Base-by-base conservation (phyloP, 148 eudicot species). In the Vaccinium corymbosum region DNA sequence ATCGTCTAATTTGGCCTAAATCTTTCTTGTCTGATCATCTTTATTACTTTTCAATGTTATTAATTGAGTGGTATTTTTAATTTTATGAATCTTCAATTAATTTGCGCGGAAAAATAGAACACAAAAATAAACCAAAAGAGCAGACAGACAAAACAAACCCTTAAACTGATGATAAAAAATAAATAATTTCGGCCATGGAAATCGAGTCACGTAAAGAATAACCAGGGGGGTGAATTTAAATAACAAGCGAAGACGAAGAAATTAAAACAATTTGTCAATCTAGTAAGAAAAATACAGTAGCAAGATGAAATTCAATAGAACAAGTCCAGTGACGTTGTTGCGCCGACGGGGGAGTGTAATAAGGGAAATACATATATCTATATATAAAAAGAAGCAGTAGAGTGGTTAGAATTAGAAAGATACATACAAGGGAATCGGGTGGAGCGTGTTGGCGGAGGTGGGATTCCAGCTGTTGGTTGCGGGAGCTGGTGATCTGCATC, bases 401-500 rank as follows among this genome's bases (percentile, higher is more conserved):
- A 53, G 57, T 11, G 0, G 57, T 11, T 53, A 53, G 11, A 11
- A 15, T 42, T 42, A 12, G 61, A 15, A 4, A 27, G 17, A 56
- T 27, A 74, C 76, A 20, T 84, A 95, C 98, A 82, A 84, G 85
- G 51, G 98, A 68, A 59, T 95, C 98, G 83, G 97, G 94, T 29
- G 95, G 94, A 70, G 97, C 90, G 52, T 88, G 87, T 38, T 83
- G 88, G 76, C 98, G 98, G 84, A 95, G 98, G 25, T 92, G 91
- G 32, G 94, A 88, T 83, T 95, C 98, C 79, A 95, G 97, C 68
- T 92, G 89, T 14, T 90, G 90, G 42, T 89, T 90, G 59, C 87
- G 76, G 32, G 96, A 86, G 82, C 48, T 93, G 78, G 98, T 95
- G 84, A 88, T 27, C 79, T 89, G 92, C 98, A 95, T 95, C 49